Evolutionary conservation across 106 monocot genomes (phyloP).

Genomic region (Amphibolis antarctica): DNA sequence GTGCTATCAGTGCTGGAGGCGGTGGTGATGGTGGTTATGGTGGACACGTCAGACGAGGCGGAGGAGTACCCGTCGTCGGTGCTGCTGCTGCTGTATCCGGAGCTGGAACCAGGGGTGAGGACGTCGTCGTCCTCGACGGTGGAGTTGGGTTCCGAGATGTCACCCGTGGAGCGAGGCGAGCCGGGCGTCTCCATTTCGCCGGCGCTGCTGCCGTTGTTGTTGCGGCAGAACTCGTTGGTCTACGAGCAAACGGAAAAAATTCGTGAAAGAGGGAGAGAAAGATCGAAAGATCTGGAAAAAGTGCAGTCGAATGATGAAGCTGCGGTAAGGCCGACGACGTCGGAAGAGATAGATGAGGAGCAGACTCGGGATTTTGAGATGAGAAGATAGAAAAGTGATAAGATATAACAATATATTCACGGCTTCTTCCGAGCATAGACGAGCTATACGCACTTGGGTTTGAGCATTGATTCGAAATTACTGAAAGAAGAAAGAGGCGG

Average conservation of each 20-base stretch:
- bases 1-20: background rate
- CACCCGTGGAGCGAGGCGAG: background rate
- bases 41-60: background rate
- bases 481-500: background rate
- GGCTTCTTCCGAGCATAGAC: too few species aligned
- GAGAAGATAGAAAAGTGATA: too few species aligned
- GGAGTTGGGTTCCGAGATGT: background rate
- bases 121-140: background rate
- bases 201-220: too few species aligned
- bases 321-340: too few species aligned
- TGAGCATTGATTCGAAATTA: background rate
- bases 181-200: background rate
- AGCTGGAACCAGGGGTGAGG: background rate
- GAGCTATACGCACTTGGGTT: background rate
- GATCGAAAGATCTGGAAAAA: background rate
- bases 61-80: background rate
- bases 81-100: too few species aligned
- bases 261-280: background rate
- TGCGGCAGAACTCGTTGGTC: background rate
- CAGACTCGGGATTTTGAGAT: too few species aligned
- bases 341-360: too few species aligned
- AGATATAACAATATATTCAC: too few species aligned
- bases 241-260: too few species aligned
- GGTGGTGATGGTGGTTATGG: background rate
- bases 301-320: background rate